phyloP scores from a whole-genome alignment of 1,284 basidiomycete genomes.

The Sanghuangporus sanghuang region DNA sequence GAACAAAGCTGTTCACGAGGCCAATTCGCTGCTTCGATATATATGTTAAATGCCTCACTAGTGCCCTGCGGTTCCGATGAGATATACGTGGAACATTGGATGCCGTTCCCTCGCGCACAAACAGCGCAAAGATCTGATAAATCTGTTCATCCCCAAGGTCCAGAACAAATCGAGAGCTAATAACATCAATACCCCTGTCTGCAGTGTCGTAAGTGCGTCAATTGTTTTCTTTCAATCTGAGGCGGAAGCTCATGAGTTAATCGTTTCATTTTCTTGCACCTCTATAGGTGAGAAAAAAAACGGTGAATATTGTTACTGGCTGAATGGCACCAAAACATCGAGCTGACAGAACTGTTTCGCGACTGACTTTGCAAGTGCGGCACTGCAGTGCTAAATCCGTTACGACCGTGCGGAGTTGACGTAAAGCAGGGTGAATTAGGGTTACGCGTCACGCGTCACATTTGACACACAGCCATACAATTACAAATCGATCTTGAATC shows the following conservation, averaged over 20 bases:
- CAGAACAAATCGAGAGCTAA: neutral
- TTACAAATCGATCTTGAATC: neutral
- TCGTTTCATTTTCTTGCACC: too few relatives aligned
- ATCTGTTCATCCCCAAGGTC: neutral
- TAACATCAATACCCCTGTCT: neutral
- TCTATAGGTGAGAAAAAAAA: too few relatives aligned
- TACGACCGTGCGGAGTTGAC: too few relatives aligned
- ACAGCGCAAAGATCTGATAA: slow-evolving; percentile 6
- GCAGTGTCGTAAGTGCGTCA: neutral
- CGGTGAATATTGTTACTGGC: too few relatives aligned
- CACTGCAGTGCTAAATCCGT: too few relatives aligned
- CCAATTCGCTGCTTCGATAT: neutral
- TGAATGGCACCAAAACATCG: too few relatives aligned
- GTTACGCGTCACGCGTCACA: neutral
- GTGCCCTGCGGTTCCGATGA: neutral
- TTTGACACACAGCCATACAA: neutral
- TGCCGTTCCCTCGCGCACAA: neutral
- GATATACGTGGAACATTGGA: neutral
- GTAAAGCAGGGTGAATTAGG: too few relatives aligned
- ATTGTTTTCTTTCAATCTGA: neutral
- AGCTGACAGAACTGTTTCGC: too few relatives aligned
- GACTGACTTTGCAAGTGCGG: too few relatives aligned
- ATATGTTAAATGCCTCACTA: neutral
- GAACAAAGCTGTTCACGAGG: neutral
- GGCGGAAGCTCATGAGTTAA: too few relatives aligned